Evolutionary conservation across 83 land plant genomes (phyloP).

Genomic region (Diphasiastrum complanatum): DNA sequence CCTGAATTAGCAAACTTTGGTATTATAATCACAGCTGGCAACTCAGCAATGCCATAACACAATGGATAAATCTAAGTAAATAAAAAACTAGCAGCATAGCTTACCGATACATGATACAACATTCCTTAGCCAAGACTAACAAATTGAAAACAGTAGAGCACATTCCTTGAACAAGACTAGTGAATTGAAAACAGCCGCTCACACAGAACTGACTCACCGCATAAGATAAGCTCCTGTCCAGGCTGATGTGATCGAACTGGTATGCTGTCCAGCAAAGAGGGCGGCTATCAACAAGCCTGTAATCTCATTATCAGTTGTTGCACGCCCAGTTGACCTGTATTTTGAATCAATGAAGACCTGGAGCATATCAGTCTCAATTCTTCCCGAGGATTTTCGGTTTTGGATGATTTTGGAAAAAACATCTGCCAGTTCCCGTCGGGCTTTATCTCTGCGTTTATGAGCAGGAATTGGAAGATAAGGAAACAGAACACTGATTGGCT

Average conservation of each 20-base stretch:
- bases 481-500: conserved; percentile 82
- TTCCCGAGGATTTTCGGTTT: conserved; percentile 53
- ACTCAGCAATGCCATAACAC: too few species aligned
- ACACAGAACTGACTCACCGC: conserved; percentile 21
- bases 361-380: conserved; percentile 71
- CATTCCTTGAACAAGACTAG: not conserved
- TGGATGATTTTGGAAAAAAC: conserved; percentile 74
- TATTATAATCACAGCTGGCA: too few species aligned
- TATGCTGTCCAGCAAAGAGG: conserved; percentile 96
- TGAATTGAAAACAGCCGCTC: not conserved
- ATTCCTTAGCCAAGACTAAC: not conserved
- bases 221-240: conserved; percentile 95
- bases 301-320: conserved; percentile 70
- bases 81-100: too few species aligned
- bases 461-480: conserved; percentile 98
- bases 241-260: conserved; percentile 93
- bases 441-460: conserved; percentile 72
- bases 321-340: conserved; percentile 77
- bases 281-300: conserved; percentile 95
- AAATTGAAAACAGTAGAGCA: conserved; percentile 1
- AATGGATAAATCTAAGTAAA: too few species aligned
- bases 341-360: conserved; percentile 93
- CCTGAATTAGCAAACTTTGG: too few species aligned
- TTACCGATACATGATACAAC: too few species aligned
- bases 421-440: conserved; percentile 67